Base-by-base conservation (phyloP, 805 yeast species). In the Danielozyma ontarioensis region DNA sequence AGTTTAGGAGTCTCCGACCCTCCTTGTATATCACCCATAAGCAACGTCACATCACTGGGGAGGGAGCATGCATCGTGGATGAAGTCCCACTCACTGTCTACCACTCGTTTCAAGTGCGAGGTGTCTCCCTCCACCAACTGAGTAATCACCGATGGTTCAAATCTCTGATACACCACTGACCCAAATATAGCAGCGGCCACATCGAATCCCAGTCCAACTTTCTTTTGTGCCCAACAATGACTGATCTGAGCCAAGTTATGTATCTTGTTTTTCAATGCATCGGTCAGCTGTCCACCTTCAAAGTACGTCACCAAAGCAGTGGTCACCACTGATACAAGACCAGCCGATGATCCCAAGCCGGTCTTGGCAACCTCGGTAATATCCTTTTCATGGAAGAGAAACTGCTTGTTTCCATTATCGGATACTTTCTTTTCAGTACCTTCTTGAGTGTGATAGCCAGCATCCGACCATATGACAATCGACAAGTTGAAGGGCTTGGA, bases 181-280 rank as follows among this genome's bases (percentile, higher is more conserved):
- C 98, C 98, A 57, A 72, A 90, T 0, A 85, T 81, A 0, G 98
- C 98, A 17, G 97, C 81, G 0, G 96, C 97, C 27, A 93, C 95
- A 53, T 93, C 98, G 57, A 93, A 93, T 0, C 98, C 98, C 3
- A 96, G 87, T 0, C 98, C 98, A 17, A 93, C 80, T 57, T 93
- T 93, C 21, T 86, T 85, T 56, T 93, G 98, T 3, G 98, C 97
- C 36, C 76, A 72, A 55, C 96, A 89, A 56, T 93, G 98, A 0
- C 95, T 82, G 6, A 85, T 66, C 55, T 93, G 98, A 1, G 96
- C 76, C 17, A 87, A 58, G 48, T 87, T 90, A 55, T 93, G 97
- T 23, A 90, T 66, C 13, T 32, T 34, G 4, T 31, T 28, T 7
- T 27, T 21, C 15, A 39, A 29, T 6, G 27, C 14, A n/a, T n/a